Base-by-base conservation (phyloP, 441 rosid genomes). In the Hura crepitans region DNA sequence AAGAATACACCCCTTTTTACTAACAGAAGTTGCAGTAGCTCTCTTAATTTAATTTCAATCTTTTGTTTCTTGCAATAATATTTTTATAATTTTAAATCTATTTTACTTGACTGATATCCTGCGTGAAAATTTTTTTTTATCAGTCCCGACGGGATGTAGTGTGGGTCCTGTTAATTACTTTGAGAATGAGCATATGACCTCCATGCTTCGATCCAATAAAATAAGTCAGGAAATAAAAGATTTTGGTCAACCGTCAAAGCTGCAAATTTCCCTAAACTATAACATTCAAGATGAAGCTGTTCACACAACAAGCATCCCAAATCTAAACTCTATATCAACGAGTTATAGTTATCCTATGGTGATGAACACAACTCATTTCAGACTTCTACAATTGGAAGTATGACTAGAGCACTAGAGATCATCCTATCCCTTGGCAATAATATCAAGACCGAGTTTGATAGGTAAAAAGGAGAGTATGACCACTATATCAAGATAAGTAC, bases 351-450 rank as follows among this genome's bases (percentile, higher is more conserved):
- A 14, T 90, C 97, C 0, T 87, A 87, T 74, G 92, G 88, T 63
- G 92, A 90, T 79, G 89, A 85, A 47, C 90, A 74, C 39, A 89
- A 87, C 74, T 91, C 97, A 20, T 85, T 91, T 71, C 85, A 87
- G 47, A 86, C 95, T 74, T 84, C 86, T 65, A 93, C 89, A 15
- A 87, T 88, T 72, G 92, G 95, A 68, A 85, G 86, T 72, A 78
- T 86, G 87, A 71, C 78, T 23, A 78, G 83, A 31, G 72, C 86
- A 5, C 85, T 84, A 35, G 84, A 89, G 27, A 69, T 83, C 47
- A 68, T 87, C 65, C 75, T 87, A 77, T 82, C 96, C 49, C 86
- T 86, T 18, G 86, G 90, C 63, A 88, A 85, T 50, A 84, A 69
- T 69, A 71, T 86, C 37, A 80, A 81, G 82, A 65, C 81, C 20